These are phyloP conservation scores for Tarenaya hassleriana DNA, from an alignment of 345 rosid genomes.

Conservation along the genomic window DNA sequence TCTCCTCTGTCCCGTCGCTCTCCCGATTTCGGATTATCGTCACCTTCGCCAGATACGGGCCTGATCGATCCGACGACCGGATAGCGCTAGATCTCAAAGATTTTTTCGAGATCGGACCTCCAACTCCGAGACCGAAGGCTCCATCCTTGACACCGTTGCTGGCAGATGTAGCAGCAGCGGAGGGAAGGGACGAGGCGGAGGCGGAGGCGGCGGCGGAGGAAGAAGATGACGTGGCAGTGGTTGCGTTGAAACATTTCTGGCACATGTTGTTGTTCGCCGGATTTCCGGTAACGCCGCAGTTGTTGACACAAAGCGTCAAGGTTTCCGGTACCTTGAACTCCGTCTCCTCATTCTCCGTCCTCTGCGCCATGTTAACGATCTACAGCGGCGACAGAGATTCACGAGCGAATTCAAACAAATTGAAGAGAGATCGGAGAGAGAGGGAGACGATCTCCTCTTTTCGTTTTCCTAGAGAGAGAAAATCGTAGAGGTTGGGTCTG, in stretches of 20 bases:
- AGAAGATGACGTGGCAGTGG: constrained; percentile 35
- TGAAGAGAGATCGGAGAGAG: neutral
- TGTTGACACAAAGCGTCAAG: constrained; percentile 59
- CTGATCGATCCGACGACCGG: constrained; percentile 28
- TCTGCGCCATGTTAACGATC: constrained; percentile 55
- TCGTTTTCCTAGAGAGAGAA: neutral
- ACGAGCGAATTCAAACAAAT: constrained; percentile 4
- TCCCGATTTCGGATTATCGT: constrained; percentile 21
- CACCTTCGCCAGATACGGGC: constrained; percentile 17
- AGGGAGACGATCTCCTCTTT: neutral
- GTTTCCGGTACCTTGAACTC: constrained; percentile 88
- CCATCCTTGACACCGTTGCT: constrained; percentile 5
- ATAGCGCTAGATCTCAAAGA: constrained; percentile 47
- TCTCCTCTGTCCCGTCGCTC: constrained; percentile 29
- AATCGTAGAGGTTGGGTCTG: neutral
- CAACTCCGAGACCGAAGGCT: constrained; percentile 20
- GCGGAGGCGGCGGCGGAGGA: too few species aligned
- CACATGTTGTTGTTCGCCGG: constrained; percentile 98
- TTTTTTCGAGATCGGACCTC: constrained; percentile 38
- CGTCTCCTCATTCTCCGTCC: constrained; percentile 90
- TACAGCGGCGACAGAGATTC: constrained; percentile 6
- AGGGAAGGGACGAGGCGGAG: neutral
- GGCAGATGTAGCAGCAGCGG: too few species aligned
- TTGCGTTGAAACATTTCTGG: constrained; percentile 85
- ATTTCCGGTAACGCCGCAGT: constrained; percentile 80